Evolutionary conservation across 768 basidiomycete genomes (phyloP).

Genomic region (Daedaleopsis sinensis): DNA sequence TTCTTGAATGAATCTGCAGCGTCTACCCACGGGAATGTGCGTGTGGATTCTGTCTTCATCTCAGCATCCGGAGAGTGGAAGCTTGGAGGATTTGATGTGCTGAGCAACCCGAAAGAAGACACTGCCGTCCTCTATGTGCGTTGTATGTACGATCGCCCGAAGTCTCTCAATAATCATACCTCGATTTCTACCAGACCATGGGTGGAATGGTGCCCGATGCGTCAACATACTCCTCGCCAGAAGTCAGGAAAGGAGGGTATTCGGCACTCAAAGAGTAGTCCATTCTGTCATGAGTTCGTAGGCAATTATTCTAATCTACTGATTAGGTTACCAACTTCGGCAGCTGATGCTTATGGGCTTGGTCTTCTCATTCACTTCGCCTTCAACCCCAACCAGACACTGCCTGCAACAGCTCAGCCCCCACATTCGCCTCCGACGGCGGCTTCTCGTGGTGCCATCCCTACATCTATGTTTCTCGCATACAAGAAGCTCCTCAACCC

Average conservation of each 20-base stretch:
- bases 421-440: slow-evolving; percentile 80
- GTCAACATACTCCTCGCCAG: slow-evolving; percentile 70
- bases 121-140: slow-evolving; percentile 80
- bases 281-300: neutral
- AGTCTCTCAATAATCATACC: slow-evolving; percentile 9
- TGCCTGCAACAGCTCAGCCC: slow-evolving; percentile 65
- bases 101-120: slow-evolving; percentile 84
- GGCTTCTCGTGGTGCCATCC: slow-evolving; percentile 79
- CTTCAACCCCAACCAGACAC: slow-evolving; percentile 85
- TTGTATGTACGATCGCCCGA: slow-evolving; percentile 24
- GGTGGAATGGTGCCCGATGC: slow-evolving; percentile 67
- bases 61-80: slow-evolving; percentile 97
- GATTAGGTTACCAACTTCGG: slow-evolving; percentile 52
- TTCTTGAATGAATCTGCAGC: slow-evolving; percentile 86
- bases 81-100: slow-evolving; percentile 89
- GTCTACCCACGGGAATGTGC: slow-evolving; percentile 83
- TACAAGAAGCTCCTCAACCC: slow-evolving; percentile 93
- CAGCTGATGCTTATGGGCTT: slow-evolving; percentile 85
- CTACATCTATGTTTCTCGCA: slow-evolving; percentile 68
- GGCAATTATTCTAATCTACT: slow-evolving; percentile 2
- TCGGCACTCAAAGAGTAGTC: slow-evolving; percentile 77
- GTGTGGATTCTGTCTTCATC: slow-evolving; percentile 80
- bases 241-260: slow-evolving; percentile 90
- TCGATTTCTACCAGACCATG: slow-evolving; percentile 53
- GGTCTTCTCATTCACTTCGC: slow-evolving; percentile 83